Evolutionary conservation across 345 rosid genomes (phyloP).

Genomic region (Salix exigua): DNA sequence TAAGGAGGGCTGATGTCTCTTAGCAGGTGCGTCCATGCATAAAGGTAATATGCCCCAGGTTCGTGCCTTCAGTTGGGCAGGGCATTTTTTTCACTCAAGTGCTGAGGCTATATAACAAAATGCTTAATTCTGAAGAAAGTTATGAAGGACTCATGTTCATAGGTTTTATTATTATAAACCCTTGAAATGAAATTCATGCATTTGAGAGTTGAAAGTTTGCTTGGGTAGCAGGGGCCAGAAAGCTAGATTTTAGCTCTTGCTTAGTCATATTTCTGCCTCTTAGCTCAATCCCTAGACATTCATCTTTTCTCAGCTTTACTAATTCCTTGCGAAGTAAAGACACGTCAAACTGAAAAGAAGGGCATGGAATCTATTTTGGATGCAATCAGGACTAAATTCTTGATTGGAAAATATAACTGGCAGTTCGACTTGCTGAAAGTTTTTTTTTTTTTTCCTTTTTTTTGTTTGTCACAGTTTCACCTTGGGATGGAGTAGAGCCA

Average conservation of each 20-base stretch:
- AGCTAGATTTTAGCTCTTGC: not conserved
- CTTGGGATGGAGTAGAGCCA: slow-evolving; percentile 62
- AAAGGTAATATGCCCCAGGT: not conserved
- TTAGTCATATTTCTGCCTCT: not conserved
- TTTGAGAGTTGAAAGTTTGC: not conserved
- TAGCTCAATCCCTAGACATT: not conserved
- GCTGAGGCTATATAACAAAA: not conserved
- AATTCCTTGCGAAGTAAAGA: not conserved
- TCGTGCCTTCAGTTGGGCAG: not conserved
- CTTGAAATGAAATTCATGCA: not conserved
- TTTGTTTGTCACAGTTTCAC: slow-evolving; percentile 51
- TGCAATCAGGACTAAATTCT: not conserved
- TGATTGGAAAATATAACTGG: not conserved
- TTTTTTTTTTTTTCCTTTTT: slow-evolving; percentile 13
- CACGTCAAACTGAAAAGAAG: not conserved
- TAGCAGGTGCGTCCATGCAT: not conserved
- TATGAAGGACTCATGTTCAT: not conserved
- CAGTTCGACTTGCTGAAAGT: not conserved
- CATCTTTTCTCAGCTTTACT: not conserved
- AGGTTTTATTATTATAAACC: not conserved
- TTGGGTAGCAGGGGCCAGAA: not conserved
- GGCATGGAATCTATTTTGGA: not conserved
- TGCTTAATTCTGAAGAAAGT: not conserved
- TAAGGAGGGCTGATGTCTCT: not conserved
- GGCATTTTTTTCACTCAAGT: not conserved